Base-by-base conservation (phyloP, 2,329 filamentous ascomycete species). In the Beauveria bassiana region DNA sequence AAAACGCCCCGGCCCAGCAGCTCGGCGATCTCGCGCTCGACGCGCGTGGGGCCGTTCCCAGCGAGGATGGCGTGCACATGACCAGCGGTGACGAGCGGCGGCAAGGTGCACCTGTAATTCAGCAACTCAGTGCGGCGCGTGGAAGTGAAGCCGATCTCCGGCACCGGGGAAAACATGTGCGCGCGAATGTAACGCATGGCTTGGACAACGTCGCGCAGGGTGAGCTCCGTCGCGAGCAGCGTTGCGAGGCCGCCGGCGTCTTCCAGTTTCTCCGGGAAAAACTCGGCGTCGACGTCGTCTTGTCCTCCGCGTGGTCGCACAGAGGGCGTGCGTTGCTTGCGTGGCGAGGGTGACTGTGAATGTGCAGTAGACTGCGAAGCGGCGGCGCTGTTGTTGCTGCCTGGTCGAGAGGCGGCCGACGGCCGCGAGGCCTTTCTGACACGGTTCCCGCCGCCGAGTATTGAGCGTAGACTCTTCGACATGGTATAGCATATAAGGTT, bases 11-110 rank as follows among this genome's bases (percentile, higher is more conserved):
- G 77, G 14, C 78, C 75, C 20, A 82, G 72, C 42, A 91, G 77
- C 66, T 85, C 80, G 3, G 82, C 86, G 22, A 89, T 78, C 70
- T 90, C 88, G 51, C 88, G 78, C 72, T 91, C 88, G 1, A 85
- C 84, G 1, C 76, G 78, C 0, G 87, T 89, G 1, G 87, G 83
- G 2, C 83, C 85, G 10, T 73, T 74, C 22, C 3, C 10, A 8
- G 40, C 9, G 50, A 88, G 78, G 2, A 91, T 72, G 1, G 86
- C 82, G 64, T 87, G 82, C 7, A 92, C 71, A 69, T 92, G 88
- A 1, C 85, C 81, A 22, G 86, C 72, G 0, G 85, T 87, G 5
- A 88, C 84, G 24, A 91, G 76, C 0, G 84, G 85, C 10, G 89
- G 86, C 45, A 90, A 71, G 16, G 73, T 73, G 38, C 72, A 74